phyloP scores from a whole-genome alignment of 345 rosid species.

The Ailanthus altissimus region DNA sequence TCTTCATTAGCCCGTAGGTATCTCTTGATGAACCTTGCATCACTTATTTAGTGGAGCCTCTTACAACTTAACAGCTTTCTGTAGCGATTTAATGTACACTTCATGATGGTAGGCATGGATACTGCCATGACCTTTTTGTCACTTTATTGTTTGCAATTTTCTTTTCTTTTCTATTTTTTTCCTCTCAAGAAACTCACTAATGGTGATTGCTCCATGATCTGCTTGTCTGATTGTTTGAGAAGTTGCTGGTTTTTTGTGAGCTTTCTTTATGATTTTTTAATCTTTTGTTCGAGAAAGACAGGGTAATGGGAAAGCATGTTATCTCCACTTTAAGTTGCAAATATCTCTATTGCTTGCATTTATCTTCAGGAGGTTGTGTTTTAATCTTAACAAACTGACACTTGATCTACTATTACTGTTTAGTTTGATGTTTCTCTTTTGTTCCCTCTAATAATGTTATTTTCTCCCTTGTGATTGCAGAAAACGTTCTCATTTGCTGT shows the following conservation, averaged over 20 bases:
- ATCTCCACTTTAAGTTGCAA: too few relatives aligned
- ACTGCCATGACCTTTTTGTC: neutral
- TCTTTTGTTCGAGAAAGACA: neutral
- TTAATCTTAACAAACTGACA: neutral
- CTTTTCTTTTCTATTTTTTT: neutral
- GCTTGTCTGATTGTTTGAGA: constrained; percentile 10
- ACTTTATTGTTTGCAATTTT: neutral
- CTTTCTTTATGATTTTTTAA: neutral
- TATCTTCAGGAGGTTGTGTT: neutral
- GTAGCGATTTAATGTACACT: neutral
- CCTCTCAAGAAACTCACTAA: neutral
- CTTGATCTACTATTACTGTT: neutral
- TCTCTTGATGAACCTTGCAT: neutral
- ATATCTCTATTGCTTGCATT: neutral
- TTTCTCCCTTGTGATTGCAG: constrained; percentile 50
- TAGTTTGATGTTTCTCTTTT: constrained; percentile 14
- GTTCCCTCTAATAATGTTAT: constrained; percentile 16
- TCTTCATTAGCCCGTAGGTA: neutral
- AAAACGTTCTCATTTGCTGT: constrained; percentile 88
- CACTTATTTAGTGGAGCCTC: neutral
- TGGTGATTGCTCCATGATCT: constrained; percentile 3
- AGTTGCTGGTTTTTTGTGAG: neutral
- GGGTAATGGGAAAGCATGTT: neutral
- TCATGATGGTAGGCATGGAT: constrained; percentile 1
- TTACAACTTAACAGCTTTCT: neutral